These are phyloP conservation scores for Endogone sp. DNA, from an alignment of 192 early-diverging fungal genomes.

Conservation along the genomic window DNA sequence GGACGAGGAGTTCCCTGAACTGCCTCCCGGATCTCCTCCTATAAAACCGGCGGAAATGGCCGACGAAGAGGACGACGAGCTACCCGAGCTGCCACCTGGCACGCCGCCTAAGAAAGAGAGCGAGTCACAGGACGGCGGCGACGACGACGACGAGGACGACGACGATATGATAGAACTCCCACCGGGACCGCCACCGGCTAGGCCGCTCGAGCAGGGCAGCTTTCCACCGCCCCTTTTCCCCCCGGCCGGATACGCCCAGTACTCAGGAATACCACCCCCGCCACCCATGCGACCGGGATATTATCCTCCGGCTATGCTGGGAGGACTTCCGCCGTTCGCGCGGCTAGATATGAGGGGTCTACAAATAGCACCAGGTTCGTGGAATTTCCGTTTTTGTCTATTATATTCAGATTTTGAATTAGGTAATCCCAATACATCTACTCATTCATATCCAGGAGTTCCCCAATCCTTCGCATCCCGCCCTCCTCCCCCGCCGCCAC, in stretches of 20 bases:
- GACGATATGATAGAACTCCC: not conserved
- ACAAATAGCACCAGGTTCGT: not conserved
- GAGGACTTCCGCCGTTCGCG: not conserved
- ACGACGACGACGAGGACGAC: not conserved
- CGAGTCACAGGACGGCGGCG: not conserved
- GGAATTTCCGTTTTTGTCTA: not conserved
- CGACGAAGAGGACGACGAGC: not conserved
- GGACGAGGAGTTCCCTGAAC: not conserved
- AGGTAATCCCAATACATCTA: not conserved
- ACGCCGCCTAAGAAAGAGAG: not conserved
- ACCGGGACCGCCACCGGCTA: conserved; percentile 22
- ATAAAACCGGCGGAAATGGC: not conserved
- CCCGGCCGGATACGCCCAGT: not conserved
- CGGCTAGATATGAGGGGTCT: not conserved
- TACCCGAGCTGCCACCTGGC: not conserved
- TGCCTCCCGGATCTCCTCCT: not conserved
- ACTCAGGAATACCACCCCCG: not conserved
- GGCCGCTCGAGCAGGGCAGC: conserved; percentile 34
- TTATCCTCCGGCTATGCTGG: conserved; percentile 7
- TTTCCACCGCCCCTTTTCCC: not conserved
- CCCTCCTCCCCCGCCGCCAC: not conserved
- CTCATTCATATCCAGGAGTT: not conserved
- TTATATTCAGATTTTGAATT: not conserved
- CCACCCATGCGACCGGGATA: conserved; percentile 1
- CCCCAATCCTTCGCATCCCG: not conserved